Evolutionary conservation across 495 filamentous ascomycete genomes (phyloP), one percentile per base, ranked within the genome.

Genomic region (Penicillium samsonianum): DNA sequence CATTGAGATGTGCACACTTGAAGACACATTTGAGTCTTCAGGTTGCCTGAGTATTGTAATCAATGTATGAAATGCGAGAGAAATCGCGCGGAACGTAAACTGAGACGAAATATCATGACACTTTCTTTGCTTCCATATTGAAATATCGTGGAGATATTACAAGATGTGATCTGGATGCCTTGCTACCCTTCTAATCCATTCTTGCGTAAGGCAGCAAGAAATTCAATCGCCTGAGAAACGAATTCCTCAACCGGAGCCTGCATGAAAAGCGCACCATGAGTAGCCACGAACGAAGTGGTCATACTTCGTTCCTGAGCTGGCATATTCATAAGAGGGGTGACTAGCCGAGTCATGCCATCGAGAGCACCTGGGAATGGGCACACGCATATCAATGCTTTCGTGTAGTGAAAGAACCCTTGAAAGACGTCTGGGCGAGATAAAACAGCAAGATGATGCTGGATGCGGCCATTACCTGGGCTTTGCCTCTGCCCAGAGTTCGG

Each of bases 371-470:
- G 60, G 58, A 89, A 90, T 0, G 85, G 81, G 11, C 63, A 64
- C 19, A 74, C 58, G 55, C 73, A 73, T 26, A 77, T 69, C 20
- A 84, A 65, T 6, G 80, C 73, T 45, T 79, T 80, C 23, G 73
- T 77, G 65, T 94, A 96, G 60, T 86, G 87, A 57, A 86, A 92
- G 0, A 95, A 70, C 65, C 95, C 90, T 59, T 88, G 84, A 0
- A 91, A 61, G 2, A 82, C 78, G 63, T 90, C 87, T 0, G 88
- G 90, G 12, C 89, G 78, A 14, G 91, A 87, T 16, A 95, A 73
- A 16, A 95, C 90, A 0, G 89, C 91, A 5, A 94, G 77, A 65
- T 95, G 90, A 69, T 96, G 91, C 53, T 94, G 90, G 5, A 95
- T 78, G 1, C 92, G 75, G 0, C 91, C 91, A 17, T 87, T 80